Base-by-base conservation (phyloP, 139 green algal genomes). In the Asterochloris erici region DNA sequence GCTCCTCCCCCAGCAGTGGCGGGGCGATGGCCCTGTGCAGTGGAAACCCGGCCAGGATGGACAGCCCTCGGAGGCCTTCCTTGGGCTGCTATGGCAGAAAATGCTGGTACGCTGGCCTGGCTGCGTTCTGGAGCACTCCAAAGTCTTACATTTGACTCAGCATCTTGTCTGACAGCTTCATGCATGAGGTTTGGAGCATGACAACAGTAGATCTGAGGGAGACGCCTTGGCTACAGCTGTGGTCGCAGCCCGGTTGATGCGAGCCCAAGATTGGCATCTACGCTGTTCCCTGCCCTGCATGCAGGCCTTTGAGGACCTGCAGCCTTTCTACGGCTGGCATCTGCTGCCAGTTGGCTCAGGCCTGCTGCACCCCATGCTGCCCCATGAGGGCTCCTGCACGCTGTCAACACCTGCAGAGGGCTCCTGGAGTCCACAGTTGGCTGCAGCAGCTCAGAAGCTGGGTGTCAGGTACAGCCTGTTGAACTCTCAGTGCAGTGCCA, bases 81-180 rank as follows among this genome's bases (percentile, higher is more conserved):
- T 93, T 26, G 77, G 81, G 71, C 54, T 63, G 64, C 79, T 91
- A 27, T 93, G 90, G 90, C 74, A 78, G 24, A 91, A 87, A 14
- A 24, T 81, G 61, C 61, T 73, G 77, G 77, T 73, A 11, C 1
- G 2, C 66, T 71, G 19, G 38, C 38, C 38, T 54, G 38, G 38
- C 38, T 54, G 38, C 38, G 2, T 54, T 54, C 6, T 54, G 38
- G 38, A 54, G 2, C 38, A 54, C 6, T 10, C 38, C 2, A 54
- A 54, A 10, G 38, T 54, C 38, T 54, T 54, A 54, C 38, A 54
- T 54, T 54, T 2, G 38, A 54, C 38, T 54, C 38, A 54, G 38
- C 4, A 6, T 10, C 38, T 10, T 54, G 38, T 6, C 38, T 54
- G 38, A 54, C 38, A 54, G 38, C 38, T 54, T 54, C 38, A 54